Base-by-base conservation (phyloP, 2,329 filamentous ascomycete genomes). In the Xylariaceae sp. region DNA sequence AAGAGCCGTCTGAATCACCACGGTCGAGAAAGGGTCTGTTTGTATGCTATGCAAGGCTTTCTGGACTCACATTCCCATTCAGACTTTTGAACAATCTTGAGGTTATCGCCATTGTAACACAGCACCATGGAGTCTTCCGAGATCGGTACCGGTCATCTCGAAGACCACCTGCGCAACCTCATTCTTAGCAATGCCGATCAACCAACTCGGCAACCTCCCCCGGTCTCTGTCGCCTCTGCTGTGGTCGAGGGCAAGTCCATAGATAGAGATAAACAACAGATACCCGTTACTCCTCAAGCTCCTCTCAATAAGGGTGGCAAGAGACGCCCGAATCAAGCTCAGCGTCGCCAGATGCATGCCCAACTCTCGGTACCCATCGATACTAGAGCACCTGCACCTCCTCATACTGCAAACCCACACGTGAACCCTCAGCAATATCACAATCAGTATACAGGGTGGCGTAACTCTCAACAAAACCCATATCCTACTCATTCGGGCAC, bases 321-420 rank as follows among this genome's bases (percentile, higher is more conserved):
- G 75, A 63, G 85, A 79, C 81, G 84, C 20, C 80, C 76, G 2
- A 88, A 88, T 57, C 85, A 88, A 66, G 84, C 85, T 1, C 82
- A 87, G 63, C 77, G 85, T 47, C 80, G 85, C 20, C 83, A 87
- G 64, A 84, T 86, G 81, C 85, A 78, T 53, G 77, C 83, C 3
- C 81, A 87, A 60, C 65, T 86, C 18, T 79, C 81, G 0, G 80
- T 87, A 44, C 77, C 82, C 3, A 76, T 87, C 49, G 81, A 85
- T 56, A 70, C 77, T 12, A 76, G 77, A 52, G 49, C 53, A 20
- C 49, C 60, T 18, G 23, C 37, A 20, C 55, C 54, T 48, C 57
- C 67, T 18, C 62, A 68, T 16, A 55, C 70, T 43, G 65, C 66
- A 20, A 67, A 70, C 23, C 60, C 68, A 14, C 68, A 72, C 56